Conservation (phyloP, 2,329 filamentous ascomycete species). For the Metarhizium anisopliae region DNA sequence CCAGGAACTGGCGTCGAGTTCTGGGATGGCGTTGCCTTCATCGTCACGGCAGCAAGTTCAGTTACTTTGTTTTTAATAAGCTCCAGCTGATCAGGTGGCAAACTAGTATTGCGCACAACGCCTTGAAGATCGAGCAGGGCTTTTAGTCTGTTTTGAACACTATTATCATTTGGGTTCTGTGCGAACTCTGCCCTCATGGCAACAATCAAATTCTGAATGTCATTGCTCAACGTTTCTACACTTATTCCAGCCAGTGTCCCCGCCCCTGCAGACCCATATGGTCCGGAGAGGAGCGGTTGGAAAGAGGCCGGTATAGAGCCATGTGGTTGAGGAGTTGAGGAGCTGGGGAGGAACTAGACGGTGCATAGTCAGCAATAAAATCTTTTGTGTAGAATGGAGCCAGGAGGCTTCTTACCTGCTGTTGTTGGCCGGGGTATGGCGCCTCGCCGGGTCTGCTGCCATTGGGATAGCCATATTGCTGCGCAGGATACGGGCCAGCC, state of each 20-base stretch:
- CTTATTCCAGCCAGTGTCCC: conserved; percentile 41
- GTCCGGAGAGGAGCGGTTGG: conserved; percentile 30
- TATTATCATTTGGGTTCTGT: conserved; percentile 65
- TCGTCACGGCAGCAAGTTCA: conserved; percentile 57
- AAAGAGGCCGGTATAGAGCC: conserved; percentile 28
- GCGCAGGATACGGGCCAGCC: conserved; percentile 16
- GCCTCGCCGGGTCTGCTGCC: conserved; percentile 18
- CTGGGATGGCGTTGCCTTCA: conserved; percentile 39
- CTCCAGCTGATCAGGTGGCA: conserved; percentile 74
- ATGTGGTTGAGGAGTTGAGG: conserved; percentile 30
- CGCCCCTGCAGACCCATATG: conserved; percentile 21
- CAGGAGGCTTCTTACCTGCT: conserved; percentile 16
- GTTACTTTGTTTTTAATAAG: conserved; percentile 80
- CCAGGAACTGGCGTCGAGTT: conserved; percentile 30
- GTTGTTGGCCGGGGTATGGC: conserved; percentile 15
- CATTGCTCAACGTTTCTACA: conserved; percentile 69
- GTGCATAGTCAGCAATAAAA: not conserved
- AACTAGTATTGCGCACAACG: conserved; percentile 63
- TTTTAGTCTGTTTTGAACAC: conserved; percentile 70
- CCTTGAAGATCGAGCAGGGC: conserved; percentile 75
- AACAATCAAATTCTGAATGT: conserved; percentile 71
- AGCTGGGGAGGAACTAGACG: conserved; percentile 26
- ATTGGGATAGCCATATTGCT: conserved; percentile 20
- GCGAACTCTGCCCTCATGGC: conserved; percentile 66
- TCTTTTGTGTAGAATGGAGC: not conserved